Evolutionary conservation across 2,329 filamentous ascomycete genomes (phyloP).

Genomic region (Colletotrichum lupini): DNA sequence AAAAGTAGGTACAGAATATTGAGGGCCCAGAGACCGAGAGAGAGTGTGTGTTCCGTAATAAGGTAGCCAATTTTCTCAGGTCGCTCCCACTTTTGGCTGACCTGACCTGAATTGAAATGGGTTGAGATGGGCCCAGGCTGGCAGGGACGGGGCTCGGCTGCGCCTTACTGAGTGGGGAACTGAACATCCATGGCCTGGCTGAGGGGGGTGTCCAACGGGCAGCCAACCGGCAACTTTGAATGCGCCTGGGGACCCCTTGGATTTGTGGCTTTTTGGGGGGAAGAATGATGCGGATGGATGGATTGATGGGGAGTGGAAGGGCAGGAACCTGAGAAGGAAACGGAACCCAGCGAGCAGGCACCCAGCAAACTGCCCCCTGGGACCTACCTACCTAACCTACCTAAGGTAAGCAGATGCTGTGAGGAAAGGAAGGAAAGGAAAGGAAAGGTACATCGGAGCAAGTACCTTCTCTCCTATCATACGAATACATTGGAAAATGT

Average conservation of each 20-base stretch:
- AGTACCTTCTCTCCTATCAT: not conserved
- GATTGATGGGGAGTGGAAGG: not conserved
- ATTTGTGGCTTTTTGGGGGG: constrained; percentile 5
- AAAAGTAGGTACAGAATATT: not conserved
- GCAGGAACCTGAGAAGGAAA: constrained; percentile 5
- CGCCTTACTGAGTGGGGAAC: constrained; percentile 30
- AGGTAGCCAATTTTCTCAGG: not conserved
- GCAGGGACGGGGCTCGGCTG: constrained; percentile 25
- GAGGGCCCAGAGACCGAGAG: not conserved
- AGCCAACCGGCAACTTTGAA: constrained; percentile 28
- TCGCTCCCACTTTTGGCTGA: constrained; percentile 1
- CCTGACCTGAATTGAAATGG: constrained; percentile 24
- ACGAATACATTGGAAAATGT: not conserved
- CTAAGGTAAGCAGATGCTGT: no score
- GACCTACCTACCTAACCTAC: no score
- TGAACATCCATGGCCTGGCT: constrained; percentile 1
- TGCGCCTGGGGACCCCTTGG: constrained; percentile 2
- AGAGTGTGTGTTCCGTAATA: not conserved
- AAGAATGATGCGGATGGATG: not conserved
- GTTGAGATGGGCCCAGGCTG: constrained; percentile 7
- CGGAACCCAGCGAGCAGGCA: constrained; percentile 2
- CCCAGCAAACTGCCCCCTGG: not conserved
- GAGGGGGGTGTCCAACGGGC: constrained; percentile 1
- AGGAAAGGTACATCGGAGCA: not conserved
- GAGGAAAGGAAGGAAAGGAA: no score